These are phyloP conservation scores for Lachancea mirantina DNA, from an alignment of 805 yeast species.

Conservation along the genomic window DNA sequence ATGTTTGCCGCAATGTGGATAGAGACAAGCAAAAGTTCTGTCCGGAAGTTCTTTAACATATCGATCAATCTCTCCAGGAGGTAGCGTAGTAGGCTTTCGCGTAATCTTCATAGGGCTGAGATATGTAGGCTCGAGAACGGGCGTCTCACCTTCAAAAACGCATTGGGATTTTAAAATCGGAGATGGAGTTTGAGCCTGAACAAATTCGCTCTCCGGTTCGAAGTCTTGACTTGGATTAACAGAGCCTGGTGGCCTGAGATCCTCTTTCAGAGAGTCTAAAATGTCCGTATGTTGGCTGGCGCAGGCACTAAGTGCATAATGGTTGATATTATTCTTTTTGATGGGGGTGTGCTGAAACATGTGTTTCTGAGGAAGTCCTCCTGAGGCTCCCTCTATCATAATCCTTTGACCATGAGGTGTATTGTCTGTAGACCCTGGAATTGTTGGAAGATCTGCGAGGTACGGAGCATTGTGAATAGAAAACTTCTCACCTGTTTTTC, in stretches of 20 bases:
- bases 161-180: constrained; percentile 38
- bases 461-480: constrained; percentile 13
- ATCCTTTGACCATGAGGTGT: constrained; percentile 17
- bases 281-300: background rate
- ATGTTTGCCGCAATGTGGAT: constrained; percentile 68
- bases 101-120: constrained; percentile 24
- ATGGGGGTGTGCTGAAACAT: constrained; percentile 27
- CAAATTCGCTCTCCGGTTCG: constrained; percentile 31
- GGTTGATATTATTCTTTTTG: constrained; percentile 6
- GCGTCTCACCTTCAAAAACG: constrained; percentile 21
- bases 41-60: constrained; percentile 78
- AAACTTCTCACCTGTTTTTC: constrained; percentile 1
- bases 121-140: constrained; percentile 2
- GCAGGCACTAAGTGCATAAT: background rate
- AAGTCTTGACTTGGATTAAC: constrained; percentile 5
- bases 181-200: constrained; percentile 36
- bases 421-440: constrained; percentile 26
- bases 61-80: constrained; percentile 83
- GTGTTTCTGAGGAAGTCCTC: constrained; percentile 23
- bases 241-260: constrained; percentile 12
- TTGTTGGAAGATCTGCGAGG: constrained; percentile 20
- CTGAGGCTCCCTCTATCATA: constrained; percentile 1
- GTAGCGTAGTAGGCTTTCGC: constrained; percentile 40
- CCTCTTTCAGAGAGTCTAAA: constrained; percentile 15
- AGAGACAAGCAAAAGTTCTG: constrained; percentile 67